Percentiles rank a stretch among this genome's conserved stretches.
Evolutionary conservation across 768 basidiomycete species (phyloP).

Genomic region (Xanthoconium stramineum): DNA sequence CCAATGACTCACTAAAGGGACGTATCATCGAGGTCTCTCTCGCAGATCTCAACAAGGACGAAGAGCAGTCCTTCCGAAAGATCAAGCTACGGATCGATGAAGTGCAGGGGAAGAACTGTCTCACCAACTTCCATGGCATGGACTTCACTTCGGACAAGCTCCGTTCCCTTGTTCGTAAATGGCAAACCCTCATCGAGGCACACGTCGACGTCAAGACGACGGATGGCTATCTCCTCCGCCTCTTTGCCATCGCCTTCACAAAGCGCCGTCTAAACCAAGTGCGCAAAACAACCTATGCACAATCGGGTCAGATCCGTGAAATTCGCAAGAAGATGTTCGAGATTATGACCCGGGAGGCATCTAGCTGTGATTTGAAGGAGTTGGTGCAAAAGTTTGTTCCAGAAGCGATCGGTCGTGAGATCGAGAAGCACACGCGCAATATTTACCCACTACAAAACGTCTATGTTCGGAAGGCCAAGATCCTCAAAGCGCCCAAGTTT

Average conservation of each 20-base stretch:
- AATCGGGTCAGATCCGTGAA: conserved; percentile 91
- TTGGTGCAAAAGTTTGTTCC: conserved; percentile 98
- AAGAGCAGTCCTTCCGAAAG: conserved; percentile 99
- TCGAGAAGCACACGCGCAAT: conserved; percentile 94
- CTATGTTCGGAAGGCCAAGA: conserved; percentile 98
- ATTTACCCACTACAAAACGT: conserved; percentile 99
- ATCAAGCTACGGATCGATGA: conserved; percentile 98
- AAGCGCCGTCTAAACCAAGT: conserved; percentile 96
- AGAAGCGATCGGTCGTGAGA: conserved; percentile 98
- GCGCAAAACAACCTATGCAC: conserved; percentile 98
- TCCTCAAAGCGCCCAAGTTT: conserved; percentile 96
- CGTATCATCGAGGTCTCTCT: conserved; percentile 96
- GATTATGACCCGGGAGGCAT: conserved; percentile 94
- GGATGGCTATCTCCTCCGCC: conserved; percentile 97
- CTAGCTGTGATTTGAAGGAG: conserved; percentile 96
- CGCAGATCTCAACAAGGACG: conserved; percentile 98
- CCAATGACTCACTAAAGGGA: conserved; percentile 96
- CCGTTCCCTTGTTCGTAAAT: conserved; percentile 98
- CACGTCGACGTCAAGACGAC: conserved; percentile 99
- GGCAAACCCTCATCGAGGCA: conserved; percentile 99
- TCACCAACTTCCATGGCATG: conserved; percentile 99
- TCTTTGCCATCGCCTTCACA: conserved; percentile 99
- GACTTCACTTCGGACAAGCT: conserved; percentile 99
- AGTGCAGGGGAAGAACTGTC: conserved; percentile 96
- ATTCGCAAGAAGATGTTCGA: conserved; percentile 99